These are phyloP conservation scores for Galerina sulciceps DNA, from an alignment of 768 basidiomycete genomes.

Conservation along the genomic window DNA sequence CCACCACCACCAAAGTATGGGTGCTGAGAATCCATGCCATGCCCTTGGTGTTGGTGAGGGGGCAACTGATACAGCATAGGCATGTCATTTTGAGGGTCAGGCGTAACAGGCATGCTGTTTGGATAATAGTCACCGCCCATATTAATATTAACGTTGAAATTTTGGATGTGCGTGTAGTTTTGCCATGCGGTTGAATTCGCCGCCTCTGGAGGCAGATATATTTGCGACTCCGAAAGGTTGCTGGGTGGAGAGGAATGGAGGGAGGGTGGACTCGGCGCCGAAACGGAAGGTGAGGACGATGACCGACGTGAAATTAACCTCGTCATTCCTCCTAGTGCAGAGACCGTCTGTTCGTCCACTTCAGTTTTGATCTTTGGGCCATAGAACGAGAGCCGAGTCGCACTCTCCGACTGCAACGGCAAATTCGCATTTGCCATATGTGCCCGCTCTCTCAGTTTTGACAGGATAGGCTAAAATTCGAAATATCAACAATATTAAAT, in stretches of 20 bases:
- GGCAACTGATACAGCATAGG: slow-evolving; percentile 23
- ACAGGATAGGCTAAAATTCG: slow-evolving; percentile 58
- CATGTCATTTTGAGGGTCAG: slow-evolving; percentile 22
- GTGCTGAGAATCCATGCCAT: slow-evolving; percentile 21
- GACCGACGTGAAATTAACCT: slow-evolving; percentile 60
- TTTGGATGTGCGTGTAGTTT: slow-evolving; percentile 36
- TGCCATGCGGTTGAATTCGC: slow-evolving; percentile 28
- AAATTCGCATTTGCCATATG: slow-evolving; percentile 37
- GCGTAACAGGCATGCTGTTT: slow-evolving; percentile 13
- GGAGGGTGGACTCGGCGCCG: slow-evolving; percentile 46
- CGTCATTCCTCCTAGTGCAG: slow-evolving; percentile 66
- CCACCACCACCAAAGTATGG: slow-evolving; percentile 11
- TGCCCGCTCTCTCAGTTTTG: slow-evolving; percentile 59
- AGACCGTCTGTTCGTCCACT: slow-evolving; percentile 52
- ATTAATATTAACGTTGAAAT: slow-evolving; percentile 37
- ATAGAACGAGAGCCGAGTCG: slow-evolving; percentile 38
- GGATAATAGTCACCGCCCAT: slow-evolving; percentile 20
- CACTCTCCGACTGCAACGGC: slow-evolving; percentile 19
- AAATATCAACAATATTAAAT: background rate
- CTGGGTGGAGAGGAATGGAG: slow-evolving; percentile 52
- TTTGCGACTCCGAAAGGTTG: slow-evolving; percentile 16
- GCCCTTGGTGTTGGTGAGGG: slow-evolving; percentile 15
- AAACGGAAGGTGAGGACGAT: slow-evolving; percentile 49
- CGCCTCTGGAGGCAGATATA: slow-evolving; percentile 3
- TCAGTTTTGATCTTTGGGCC: slow-evolving; percentile 57